Evolutionary conservation across 2,329 filamentous ascomycete genomes (phyloP), one percentile per base, ranked within the genome.

Genomic region (Cytospora chrysosperma): DNA sequence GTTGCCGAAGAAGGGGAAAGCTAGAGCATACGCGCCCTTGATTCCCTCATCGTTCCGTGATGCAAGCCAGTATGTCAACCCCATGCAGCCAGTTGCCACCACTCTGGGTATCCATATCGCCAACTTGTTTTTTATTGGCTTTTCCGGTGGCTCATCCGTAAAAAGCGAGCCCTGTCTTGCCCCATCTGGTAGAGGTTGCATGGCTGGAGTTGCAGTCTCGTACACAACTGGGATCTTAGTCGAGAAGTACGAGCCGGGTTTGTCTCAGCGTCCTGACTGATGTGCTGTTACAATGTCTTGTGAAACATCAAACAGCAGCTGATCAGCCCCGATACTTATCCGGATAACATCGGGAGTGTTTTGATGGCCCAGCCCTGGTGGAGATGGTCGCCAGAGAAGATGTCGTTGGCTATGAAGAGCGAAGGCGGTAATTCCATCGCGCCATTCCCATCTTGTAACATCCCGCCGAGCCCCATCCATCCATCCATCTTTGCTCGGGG

Each of bases 1-100:
- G 26, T 27, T 34, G 47, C 61, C 57, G 26, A 65, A 64, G 54
- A 63, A 61, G 8, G 61, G 10, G 19, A 65, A 65, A 0, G 34
- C n/a, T 17, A 60, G 15, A 8, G 57, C 64, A 17, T 28, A 40
- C 10, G 52, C 61, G 2, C 61, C 64, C 12, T 26, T 37, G 3
- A 52, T 37, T 8, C 37, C 61, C 2, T 28, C 32, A 28, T 43
- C 26, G 8, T 47, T 47, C 43, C 27, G 54, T 8, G 19, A 51
- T 10, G 57, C 49, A 27, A 58, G 37, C 50, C 61, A 56, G n/a
- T 34, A 60, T 1, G 30, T 49, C 21, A 61, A 2, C 2, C 57
- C 53, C 43, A 65, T 34, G 17, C 32, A 24, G 5, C 64, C 40
- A 17, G 53, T 47, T 0, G 61, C 55, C 8, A 49, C 61, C 37